Base-by-base conservation (phyloP, 768 basidiomycete species). In the Mycena epipterygia region DNA sequence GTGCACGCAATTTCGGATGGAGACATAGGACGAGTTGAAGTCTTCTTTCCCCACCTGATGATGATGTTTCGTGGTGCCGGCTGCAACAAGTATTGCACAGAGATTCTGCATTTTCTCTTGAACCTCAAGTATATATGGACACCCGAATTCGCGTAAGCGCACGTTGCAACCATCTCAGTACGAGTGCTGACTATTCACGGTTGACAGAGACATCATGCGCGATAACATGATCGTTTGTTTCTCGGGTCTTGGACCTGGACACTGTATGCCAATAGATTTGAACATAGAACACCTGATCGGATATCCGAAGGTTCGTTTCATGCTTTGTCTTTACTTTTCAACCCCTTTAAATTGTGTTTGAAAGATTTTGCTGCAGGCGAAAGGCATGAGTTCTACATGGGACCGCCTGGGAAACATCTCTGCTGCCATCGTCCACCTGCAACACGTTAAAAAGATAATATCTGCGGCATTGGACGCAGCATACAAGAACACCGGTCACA, bases 251-350 rank as follows among this genome's bases (percentile, higher is more conserved):
- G 17, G 58, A 3, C 58, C 42, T 21, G 58, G 58, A 7, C 58
- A 59, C 29, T 59, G 58, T 9, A 59, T 59, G 41, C 3, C 42
- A 0, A 33, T 59, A 1, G 58, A 59, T 16, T 9, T 59, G 42
- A 59, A 85, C 55, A 83, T 84, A 1, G 79, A 84, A 41, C 83
- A 85, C 66, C 49, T 78, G 0, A 82, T 84, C 48, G 53, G 76
- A 0, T 76, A 80, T 63, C 48, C 82, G 0, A 84, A 83, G 80
- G 79, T 80, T 12, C 21, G 65, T 64, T 81, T 81, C 73, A 42
- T 23, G 13, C 30, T 49, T 56, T 11, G 25, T 12, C 53, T n/a
- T n/a, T n/a, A n/a, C n/a, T n/a, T n/a, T n/a, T n/a, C n/a, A n/a
- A n/a, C n/a, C n/a, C n/a, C n/a, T n/a, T n/a, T 11, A 33, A 19